Evolutionary conservation across 2,329 filamentous ascomycete species (phyloP), one percentile per base, ranked within the genome.

Genomic region (Thelonectria olida): DNA sequence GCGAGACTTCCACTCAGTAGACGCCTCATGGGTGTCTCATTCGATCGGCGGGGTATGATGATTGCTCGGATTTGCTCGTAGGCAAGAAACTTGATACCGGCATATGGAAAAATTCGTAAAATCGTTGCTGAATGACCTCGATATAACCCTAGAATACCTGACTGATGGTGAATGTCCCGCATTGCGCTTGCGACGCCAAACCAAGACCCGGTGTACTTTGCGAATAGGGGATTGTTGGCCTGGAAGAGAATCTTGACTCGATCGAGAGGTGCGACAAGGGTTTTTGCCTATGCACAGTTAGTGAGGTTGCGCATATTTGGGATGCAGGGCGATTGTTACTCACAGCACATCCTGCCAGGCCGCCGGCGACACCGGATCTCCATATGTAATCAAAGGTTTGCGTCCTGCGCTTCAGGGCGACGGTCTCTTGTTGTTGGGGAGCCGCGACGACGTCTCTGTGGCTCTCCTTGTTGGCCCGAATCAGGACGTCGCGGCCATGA

Each of bases 161-260:
- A 91, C 45, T 87, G 82, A 22, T 77, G 80, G 71, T 96, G 92
- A 65, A 99, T 98, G 71, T 94, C 91, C 68, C 86, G 86, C 78
- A 98, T 91, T 23, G 96, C 94, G 17, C 85, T 85, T n/a, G 87
- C 86, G 19, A 97, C 88, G 49, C 96, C 96, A 57, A 87, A 86
- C 91, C 94, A 97, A 41, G 91, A 93, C 39, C 93, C 92, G 1
- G 92, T 89, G 75, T 98, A 99, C 79, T 97, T 97, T 54, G 91
- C 87, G 75, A 97, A 99, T 69, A 96, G 90, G 3, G 96, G 96
- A 73, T 96, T 97, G 73, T 91, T 93, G 53, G 96, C 91, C 77
- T 99, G 96, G 80, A 99, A 98, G 41, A 99, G 90, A 74, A 99
- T 99, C 80, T 99, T 99, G 73, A 99, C 96, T 67, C 96, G 90